Percentiles rank a stretch among this genome's conserved stretches.
phyloP scores from a whole-genome alignment of 306 rosid species.

The Vigna radiata region DNA sequence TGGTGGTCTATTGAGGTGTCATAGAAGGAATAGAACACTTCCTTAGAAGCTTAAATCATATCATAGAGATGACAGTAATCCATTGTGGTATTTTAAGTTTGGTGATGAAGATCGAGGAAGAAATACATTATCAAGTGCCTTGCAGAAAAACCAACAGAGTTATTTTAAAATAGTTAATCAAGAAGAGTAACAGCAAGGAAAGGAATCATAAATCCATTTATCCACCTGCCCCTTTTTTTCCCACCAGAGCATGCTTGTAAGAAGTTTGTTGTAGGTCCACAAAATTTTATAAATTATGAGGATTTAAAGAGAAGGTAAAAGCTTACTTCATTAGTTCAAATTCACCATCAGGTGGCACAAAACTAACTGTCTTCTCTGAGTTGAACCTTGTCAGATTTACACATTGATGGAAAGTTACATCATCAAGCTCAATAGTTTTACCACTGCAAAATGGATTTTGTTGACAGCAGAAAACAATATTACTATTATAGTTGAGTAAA shows the following conservation, averaged over 20 bases:
- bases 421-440: constrained; percentile 95
- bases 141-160: constrained; percentile 34
- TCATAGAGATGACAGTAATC: constrained; percentile 21
- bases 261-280: constrained; percentile 9
- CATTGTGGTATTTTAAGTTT: neutral
- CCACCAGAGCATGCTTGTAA: constrained; percentile 14
- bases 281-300: constrained; percentile 19
- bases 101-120: constrained; percentile 22
- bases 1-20: constrained; percentile 18
- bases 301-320: constrained; percentile 15
- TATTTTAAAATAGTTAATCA: constrained; percentile 23
- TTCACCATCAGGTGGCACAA: constrained; percentile 98
- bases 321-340: constrained; percentile 96
- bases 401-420: constrained; percentile 95
- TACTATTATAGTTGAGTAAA: constrained; percentile 6
- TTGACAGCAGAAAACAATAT: neutral
- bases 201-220: constrained; percentile 13
- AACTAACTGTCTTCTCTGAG: constrained; percentile 94
- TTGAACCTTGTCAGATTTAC: constrained; percentile 96
- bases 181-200: constrained; percentile 11
- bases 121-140: constrained; percentile 11
- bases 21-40: neutral
- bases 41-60: constrained; percentile 31
- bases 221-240: constrained; percentile 6
- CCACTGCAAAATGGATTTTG: constrained; percentile 66